Evolutionary conservation across 768 basidiomycete genomes (phyloP), one percentile per base, ranked within the genome.

Genomic region (Trametes punicea): DNA sequence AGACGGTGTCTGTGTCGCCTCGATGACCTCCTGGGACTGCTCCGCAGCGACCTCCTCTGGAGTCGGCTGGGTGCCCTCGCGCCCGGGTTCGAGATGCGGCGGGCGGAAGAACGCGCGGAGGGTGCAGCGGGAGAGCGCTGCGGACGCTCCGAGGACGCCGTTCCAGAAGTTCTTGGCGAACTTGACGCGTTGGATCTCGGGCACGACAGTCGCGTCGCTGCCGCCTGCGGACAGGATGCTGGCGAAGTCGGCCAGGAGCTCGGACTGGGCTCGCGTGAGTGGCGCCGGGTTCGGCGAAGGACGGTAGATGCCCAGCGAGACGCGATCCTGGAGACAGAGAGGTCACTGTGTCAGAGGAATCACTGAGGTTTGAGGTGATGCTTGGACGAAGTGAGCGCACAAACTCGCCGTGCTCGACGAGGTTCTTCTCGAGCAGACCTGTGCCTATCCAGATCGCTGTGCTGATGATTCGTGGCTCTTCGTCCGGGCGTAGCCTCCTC

Each of bases 131-230:
- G 79, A 77, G 33, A 87, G 73, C 0, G 82, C 79, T 0, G 82
- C 64, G 50, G 78, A 70, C 7, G 79, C 76, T 1, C 82, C 77
- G 60, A 85, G 79, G 1, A 74, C 73, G 44, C 82, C 71, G 61
- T 85, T 87, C 84, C 81, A 85, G 44, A 84, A 75, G 61, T 85
- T 85, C 71, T 87, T 87, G 2, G 70, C 60, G 57, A 79, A 87
- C 64, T 85, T 86, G 59, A 73, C 66, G 13, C 83, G 75, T 63
- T 84, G 84, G n/a, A 86, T 81, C 59, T 86, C 82, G 16, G 80
- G 73, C 11, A 77, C 77, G 50, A 83, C 72, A 0, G 62, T 73
- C 18, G 78, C 66, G 0, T 74, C 72, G 34, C 73, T 77, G 5
- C 83, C 83, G 18, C 83, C 83, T 8, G 66, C 64, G 47, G 70